Evolutionary conservation across 2,329 filamentous ascomycete species (phyloP), one percentile per base, ranked within the genome.

Genomic region (Chaetomium sp.): DNA sequence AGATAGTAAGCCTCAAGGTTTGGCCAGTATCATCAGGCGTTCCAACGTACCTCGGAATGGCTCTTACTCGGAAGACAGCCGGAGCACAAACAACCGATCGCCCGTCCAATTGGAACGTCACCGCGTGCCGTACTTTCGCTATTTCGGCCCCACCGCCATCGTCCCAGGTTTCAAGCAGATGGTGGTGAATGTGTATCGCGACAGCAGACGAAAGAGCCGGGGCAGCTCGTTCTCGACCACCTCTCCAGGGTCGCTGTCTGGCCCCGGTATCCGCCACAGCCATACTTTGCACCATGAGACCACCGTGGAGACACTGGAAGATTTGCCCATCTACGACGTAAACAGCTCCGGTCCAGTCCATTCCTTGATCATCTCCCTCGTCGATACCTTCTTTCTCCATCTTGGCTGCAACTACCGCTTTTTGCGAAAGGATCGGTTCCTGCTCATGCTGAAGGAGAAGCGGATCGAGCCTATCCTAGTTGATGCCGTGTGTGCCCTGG

Each of bases 141-240:
- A 95, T 76, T 95, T 96, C 74, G 93, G 92, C 0, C 91, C 92
- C 0, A 96, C 93, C 0, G 93, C 92, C 67, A 96, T 96, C 72
- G 91, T 95, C 60, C 92, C 92, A 1, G 92, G 92, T 25, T 96
- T 93, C 79, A 96, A 96, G 77, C 92, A 96, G 75, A 96, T 96
- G 91, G 91, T 96, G 29, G 88, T 90, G 65, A 73, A 77, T 53
- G 70, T 77, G 21, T 88, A 69, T 35, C 84, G 88, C 65, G 87
- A 90, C 65, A 81, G 86, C 65, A 81, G 87, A 65, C 83, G 87
- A 27, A 83, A 83, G 27, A 87, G 87, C 60, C 83, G 81, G 9
- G 81, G 78, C 7, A 82, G 81, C 58, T 88, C 86, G 21, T 83
- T 85, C 55, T 85, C 87, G 0, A 80, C 77, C 9, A 78, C 81